A percentile compares a stretch with the other conserved stretches of the same genome.
phyloP scores from a whole-genome alignment of 352 stramenopile genomes.

The Pythium chondricola region DNA sequence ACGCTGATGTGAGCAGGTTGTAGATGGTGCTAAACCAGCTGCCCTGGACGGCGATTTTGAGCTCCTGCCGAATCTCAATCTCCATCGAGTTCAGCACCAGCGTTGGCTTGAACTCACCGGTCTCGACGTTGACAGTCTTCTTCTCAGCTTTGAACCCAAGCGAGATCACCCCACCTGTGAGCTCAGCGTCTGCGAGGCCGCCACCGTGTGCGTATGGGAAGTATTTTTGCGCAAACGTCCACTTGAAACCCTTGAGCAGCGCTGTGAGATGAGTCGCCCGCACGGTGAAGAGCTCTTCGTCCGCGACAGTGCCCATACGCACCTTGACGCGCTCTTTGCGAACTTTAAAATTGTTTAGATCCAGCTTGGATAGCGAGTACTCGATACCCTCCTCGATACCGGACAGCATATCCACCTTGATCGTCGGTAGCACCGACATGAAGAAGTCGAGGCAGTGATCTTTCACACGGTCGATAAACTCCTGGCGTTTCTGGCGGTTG shows the following conservation, averaged over 20 bases:
- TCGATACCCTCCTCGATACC: slow-evolving; percentile 69
- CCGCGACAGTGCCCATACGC: slow-evolving; percentile 67
- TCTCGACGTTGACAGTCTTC: slow-evolving; percentile 42
- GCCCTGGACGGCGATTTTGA: slow-evolving; percentile 77
- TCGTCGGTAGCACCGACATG: slow-evolving; percentile 75
- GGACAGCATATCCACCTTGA: slow-evolving; percentile 78
- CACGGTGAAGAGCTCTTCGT: slow-evolving; percentile 80
- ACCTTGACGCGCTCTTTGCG: slow-evolving; percentile 83
- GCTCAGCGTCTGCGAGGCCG: slow-evolving; percentile 59
- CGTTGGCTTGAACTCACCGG: slow-evolving; percentile 57
- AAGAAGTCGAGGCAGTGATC: slow-evolving; percentile 84
- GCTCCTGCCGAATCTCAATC: slow-evolving; percentile 77
- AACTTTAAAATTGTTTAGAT: slow-evolving; percentile 80
- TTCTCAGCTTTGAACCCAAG: slow-evolving; percentile 83
- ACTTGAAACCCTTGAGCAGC: slow-evolving; percentile 76
- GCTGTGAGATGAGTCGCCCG: slow-evolving; percentile 68
- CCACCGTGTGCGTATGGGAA: slow-evolving; percentile 85
- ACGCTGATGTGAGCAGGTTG: slow-evolving; percentile 73
- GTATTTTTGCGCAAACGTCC: slow-evolving; percentile 82
- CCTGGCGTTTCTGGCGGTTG: slow-evolving; percentile 62
- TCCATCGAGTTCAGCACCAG: slow-evolving; percentile 79
- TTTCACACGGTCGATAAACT: slow-evolving; percentile 76
- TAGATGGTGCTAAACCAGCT: slow-evolving; percentile 86
- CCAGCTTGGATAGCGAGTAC: slow-evolving; percentile 73
- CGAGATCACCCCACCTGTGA: slow-evolving; percentile 67